These are phyloP conservation scores for Phaffomyces thermotolerans DNA, from an alignment of 805 yeast species.

Conservation along the genomic window DNA sequence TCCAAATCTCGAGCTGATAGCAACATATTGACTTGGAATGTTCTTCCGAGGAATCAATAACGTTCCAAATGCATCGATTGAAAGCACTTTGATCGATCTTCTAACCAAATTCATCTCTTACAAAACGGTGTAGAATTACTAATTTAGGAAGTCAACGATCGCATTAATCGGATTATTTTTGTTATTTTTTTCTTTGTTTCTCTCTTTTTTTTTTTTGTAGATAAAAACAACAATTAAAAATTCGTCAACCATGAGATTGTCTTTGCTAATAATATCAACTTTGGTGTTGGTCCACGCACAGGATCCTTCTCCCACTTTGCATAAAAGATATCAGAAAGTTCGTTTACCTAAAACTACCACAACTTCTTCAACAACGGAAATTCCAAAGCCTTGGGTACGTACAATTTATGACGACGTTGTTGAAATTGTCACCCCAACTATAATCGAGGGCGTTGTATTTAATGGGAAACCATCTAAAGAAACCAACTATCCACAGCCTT, in stretches of 20 bases:
- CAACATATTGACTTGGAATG: conserved; percentile 45
- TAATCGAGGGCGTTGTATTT: conserved; percentile 51
- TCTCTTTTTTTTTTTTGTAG: not conserved
- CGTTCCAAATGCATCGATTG: conserved; percentile 67
- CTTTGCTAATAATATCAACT: no score
- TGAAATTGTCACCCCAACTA: conserved; percentile 67
- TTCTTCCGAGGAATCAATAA: conserved; percentile 51
- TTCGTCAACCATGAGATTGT: no score
- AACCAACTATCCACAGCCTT: conserved; percentile 64
- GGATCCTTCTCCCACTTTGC: conserved; percentile 4
- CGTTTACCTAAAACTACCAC: conserved; percentile 26
- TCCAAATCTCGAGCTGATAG: conserved; percentile 41
- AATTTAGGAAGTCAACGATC: not conserved
- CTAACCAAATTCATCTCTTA: not conserved
- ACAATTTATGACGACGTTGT: conserved; percentile 49
- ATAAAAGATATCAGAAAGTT: conserved; percentile 25
- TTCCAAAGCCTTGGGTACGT: conserved; percentile 63
- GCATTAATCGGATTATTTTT: no score
- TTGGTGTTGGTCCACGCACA: not conserved
- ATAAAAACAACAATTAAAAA: no score
- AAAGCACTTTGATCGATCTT: conserved; percentile 37
- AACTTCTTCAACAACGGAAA: conserved; percentile 29
- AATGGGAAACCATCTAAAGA: conserved; percentile 37
- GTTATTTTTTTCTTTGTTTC: not conserved
- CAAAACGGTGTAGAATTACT: not conserved